Conservation (phyloP, 2,329 filamentous ascomycete species). For the Colletotrichum aenigma region DNA sequence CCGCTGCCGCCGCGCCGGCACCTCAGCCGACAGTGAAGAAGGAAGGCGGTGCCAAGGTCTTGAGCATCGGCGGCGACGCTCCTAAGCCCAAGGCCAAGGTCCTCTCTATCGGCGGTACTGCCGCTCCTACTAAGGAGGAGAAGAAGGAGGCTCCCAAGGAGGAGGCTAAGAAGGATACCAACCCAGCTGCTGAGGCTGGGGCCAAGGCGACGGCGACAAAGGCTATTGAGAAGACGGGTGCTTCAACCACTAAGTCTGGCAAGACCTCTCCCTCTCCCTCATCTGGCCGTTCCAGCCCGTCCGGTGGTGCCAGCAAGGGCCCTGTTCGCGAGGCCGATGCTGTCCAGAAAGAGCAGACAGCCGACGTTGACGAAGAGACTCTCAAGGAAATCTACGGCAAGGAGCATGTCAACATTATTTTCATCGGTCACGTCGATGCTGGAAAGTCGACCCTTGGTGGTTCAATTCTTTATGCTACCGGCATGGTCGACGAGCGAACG, state of each 20-base stretch:
- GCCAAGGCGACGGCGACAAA: constrained; percentile 87
- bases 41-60: constrained; percentile 65
- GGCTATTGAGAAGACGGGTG: constrained; percentile 89
- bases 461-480: constrained; percentile 88
- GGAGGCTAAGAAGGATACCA: constrained; percentile 51
- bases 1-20: constrained; percentile 43
- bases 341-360: constrained; percentile 81
- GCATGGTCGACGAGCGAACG: constrained; percentile 99
- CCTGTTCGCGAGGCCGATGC: constrained; percentile 74
- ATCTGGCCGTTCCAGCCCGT: constrained; percentile 83
- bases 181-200: constrained; percentile 63
- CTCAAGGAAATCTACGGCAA: constrained; percentile 97
- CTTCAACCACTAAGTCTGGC: constrained; percentile 60
- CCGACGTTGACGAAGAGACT: constrained; percentile 73
- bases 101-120: constrained; percentile 43
- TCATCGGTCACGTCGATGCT: constrained; percentile 97
- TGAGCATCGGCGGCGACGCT: constrained; percentile 66
- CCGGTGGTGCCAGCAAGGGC: constrained; percentile 59
- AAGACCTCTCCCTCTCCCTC: constrained; percentile 82
- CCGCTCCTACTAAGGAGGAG: constrained; percentile 41
- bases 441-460: constrained; percentile 97
- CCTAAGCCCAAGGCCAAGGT: constrained; percentile 58
- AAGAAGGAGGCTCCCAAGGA: constrained; percentile 51
- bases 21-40: constrained; percentile 58
- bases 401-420: constrained; percentile 91